Conservation (phyloP, 345 rosid genomes). For the Balakata baccata region DNA sequence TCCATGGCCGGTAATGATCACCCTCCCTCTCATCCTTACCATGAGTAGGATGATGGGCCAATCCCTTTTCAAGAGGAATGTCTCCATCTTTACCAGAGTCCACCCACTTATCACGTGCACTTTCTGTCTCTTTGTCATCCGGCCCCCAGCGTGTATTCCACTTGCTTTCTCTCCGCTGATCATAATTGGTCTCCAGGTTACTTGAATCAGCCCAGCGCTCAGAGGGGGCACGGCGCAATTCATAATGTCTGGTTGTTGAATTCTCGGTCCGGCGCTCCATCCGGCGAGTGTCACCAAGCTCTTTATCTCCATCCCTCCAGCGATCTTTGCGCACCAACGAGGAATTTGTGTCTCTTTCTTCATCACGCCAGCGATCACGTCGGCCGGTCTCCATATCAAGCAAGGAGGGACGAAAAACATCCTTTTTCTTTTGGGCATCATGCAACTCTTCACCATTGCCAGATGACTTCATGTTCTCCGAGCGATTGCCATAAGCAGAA, state of each 20-base stretch:
- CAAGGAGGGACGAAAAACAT: conserved; percentile 78
- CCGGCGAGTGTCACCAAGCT: conserved; percentile 59
- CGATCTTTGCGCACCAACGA: conserved; percentile 55
- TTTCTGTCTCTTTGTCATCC: conserved; percentile 62
- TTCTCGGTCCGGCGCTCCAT: conserved; percentile 79
- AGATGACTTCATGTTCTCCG: conserved; percentile 44
- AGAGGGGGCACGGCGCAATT: conserved; percentile 63
- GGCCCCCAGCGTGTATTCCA: conserved; percentile 99
- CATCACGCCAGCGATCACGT: conserved; percentile 91
- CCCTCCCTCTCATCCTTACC: conserved; percentile 65
- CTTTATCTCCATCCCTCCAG: conserved; percentile 85
- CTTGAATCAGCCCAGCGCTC: conserved; percentile 82
- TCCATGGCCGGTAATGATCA: conserved; percentile 76
- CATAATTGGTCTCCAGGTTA: conserved; percentile 64
- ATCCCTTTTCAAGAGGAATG: conserved; percentile 50
- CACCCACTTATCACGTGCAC: conserved; percentile 50
- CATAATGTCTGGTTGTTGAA: conserved; percentile 53
- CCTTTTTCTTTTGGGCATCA: conserved; percentile 68
- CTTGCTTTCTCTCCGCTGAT: conserved; percentile 91
- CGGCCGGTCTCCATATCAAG: conserved; percentile 72
- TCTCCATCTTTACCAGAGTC: conserved; percentile 74
- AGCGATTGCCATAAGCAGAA: conserved; percentile 37
- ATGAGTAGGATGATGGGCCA: conserved; percentile 45
- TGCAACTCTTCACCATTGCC: conserved; percentile 59
- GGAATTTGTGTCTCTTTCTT: conserved; percentile 83